Base-by-base conservation (phyloP, 805 yeast genomes). In the Spathaspora gorwiae region DNA sequence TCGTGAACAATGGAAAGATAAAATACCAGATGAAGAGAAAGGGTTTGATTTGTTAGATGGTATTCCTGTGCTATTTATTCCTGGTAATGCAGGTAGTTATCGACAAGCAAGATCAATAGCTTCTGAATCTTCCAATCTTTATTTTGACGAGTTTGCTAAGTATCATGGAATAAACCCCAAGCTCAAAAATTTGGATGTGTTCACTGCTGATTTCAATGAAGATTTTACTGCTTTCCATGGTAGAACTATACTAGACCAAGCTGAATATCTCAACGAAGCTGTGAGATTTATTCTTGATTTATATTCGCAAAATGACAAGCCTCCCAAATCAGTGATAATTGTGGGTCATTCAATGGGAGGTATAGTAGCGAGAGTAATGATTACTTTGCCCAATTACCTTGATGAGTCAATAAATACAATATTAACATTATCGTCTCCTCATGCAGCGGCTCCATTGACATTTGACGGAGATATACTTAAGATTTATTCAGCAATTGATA, bases 321-420 rank as follows among this genome's bases (percentile, higher is more conserved):
- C 68, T 30, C 94, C 94, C 0, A 60, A 63, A 26, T 85, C 96
- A 0, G 95, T 92, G 1, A 79, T 92, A 0, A 60, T 92, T 0
- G 52, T 92, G 0, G 97, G 89, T 2, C 99, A 92, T 66, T 92
- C 98, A 0, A 92, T 92, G 99, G 99, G 99, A 36, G 99, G 99
- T 2, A 79, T 92, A 13, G 98, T 94, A 1, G 86, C 96, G 3
- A 73, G 98, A 47, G 83, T 88, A 0, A 80, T 90, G 80, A 74
- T 88, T 6, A 81, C 95, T 0, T 65, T 92, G 43, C 85, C 89
- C 1, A 90, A 89, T 57, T 90, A 88, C 59, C 55, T 71, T 1
- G 76, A 76, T 4, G 78, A 75, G 19, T 84, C 96, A 1, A 81
- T 94, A 15, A 90, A 87, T 57, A 84, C 97, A 0, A 84, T 92